Conservation (phyloP, 2,329 filamentous ascomycete genomes). For the Cladobotryum mycophilum region DNA sequence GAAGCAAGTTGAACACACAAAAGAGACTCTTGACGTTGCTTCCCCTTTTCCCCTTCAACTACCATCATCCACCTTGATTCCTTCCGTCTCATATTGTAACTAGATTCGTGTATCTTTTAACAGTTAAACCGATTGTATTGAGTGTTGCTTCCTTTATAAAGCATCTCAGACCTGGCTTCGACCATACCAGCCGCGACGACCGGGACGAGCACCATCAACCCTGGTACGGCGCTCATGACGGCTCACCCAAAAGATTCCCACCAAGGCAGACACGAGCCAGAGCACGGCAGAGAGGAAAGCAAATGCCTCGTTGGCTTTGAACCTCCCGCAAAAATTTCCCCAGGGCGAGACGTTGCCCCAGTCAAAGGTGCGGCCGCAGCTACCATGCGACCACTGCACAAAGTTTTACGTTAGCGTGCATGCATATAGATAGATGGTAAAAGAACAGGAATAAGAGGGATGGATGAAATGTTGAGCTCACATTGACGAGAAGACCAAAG, state of each 20-base stretch:
- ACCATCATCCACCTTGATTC: neutral
- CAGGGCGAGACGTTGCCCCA: slow-evolving; percentile 50
- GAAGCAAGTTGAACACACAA: too few relatives aligned
- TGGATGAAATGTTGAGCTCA: too few relatives aligned
- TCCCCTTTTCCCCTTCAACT: neutral
- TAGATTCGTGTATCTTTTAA: neutral
- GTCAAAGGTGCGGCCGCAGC: slow-evolving; percentile 52
- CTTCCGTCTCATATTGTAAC: too few relatives aligned
- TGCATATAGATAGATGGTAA: too few relatives aligned
- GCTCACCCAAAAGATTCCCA: slow-evolving; percentile 51
- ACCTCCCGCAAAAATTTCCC: slow-evolving; percentile 53
- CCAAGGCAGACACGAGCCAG: slow-evolving; percentile 59
- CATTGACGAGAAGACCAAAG: slow-evolving; percentile 60
- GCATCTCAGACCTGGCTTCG: slow-evolving; percentile 35
- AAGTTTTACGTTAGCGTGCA: neutral
- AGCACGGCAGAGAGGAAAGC: slow-evolving; percentile 63
- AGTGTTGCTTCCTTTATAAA: neutral
- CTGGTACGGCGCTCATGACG: slow-evolving; percentile 31
- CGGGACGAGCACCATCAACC: slow-evolving; percentile 24
- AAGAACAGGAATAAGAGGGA: too few relatives aligned
- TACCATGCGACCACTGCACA: slow-evolving; percentile 35
- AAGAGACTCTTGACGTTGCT: too few relatives aligned
- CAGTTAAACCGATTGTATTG: neutral
- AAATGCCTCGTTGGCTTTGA: slow-evolving; percentile 67
- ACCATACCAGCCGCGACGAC: slow-evolving; percentile 36